These are phyloP conservation scores for Verticillium klebahnii DNA, from an alignment of 2,329 filamentous ascomycete genomes.

Conservation along the genomic window DNA sequence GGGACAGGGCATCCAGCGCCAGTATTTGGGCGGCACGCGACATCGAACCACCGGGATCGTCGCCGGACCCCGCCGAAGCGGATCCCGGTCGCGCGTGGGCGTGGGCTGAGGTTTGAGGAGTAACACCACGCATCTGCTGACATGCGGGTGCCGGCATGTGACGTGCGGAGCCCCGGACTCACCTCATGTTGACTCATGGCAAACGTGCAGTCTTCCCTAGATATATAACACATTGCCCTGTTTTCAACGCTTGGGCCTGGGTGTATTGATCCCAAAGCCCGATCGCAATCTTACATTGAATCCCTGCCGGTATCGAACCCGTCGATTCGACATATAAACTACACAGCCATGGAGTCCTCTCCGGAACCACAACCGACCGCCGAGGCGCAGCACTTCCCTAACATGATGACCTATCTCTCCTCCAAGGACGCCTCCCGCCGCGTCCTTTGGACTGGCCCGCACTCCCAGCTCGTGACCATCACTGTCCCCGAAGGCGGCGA, in stretches of 20 bases:
- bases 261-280: background rate
- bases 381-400: background rate
- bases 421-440: conserved; percentile 39
- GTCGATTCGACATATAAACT: background rate
- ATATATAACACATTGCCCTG: background rate
- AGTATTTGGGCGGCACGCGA: background rate
- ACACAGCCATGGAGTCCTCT: background rate
- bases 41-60: background rate
- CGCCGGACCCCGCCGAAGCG: background rate
- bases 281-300: background rate
- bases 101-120: background rate
- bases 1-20: background rate
- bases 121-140: background rate
- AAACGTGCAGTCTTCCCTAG: background rate
- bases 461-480: conserved; percentile 61
- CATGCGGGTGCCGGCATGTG: background rate
- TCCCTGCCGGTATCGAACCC: no score
- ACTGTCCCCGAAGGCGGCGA: conserved; percentile 59
- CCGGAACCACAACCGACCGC: background rate
- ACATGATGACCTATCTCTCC: background rate
- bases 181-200: background rate
- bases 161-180: background rate
- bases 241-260: no score
- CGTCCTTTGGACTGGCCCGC: conserved; percentile 59
- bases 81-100: background rate